Base-by-base conservation (phyloP, 2,329 filamentous ascomycete species). In the Emmonsia crescens region DNA sequence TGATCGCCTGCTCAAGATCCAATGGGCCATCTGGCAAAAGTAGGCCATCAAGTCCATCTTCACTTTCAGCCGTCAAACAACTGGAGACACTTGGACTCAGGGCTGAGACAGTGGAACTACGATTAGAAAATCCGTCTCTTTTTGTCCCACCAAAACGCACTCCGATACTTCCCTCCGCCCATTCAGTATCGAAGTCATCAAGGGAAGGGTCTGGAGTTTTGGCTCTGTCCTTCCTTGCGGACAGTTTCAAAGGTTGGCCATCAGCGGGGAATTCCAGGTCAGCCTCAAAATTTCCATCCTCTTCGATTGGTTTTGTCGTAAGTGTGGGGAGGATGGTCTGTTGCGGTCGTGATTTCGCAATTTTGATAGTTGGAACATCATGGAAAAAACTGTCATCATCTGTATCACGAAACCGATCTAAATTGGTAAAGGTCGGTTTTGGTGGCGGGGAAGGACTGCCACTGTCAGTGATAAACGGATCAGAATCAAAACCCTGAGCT, bases 41-140 rank as follows among this genome's bases (percentile, higher is more conserved):
- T 16, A 99, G 81, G n/a, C 93, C 93, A 64, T 94, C 89, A 63
- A 97, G 83, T 6, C 89, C 88, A 73, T 96, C 92, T 71, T 96
- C 93, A 71, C 92, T 97, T 77, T 96, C 94, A 10, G 85, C 83
- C 1, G 91, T 96, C 68, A 96, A 86, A 65, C 89, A 94, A 74
- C 93, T 97, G 24, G 91, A 89, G 61, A 96, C 83, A 73, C 92
- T 97, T 16, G 94, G 93, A 71, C 93, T 97, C 73, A 96, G 83
- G 33, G 90, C 89, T 46, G 92, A 96, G 42, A 88, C 85, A 21
- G 91, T 93, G 0, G 91, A 96, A 77, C 90, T 94, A 69, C 90
- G 86, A 69, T 86, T 86, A 57, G 90, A 92, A 48, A 85, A 85
- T n/a, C 82, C 83, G 69, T 93, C 90, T 68, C 90, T 85, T 66